Evolutionary conservation across 805 yeast species (phyloP), one percentile per base, ranked within the genome.

Genomic region (Metschnikowia gruessii): DNA sequence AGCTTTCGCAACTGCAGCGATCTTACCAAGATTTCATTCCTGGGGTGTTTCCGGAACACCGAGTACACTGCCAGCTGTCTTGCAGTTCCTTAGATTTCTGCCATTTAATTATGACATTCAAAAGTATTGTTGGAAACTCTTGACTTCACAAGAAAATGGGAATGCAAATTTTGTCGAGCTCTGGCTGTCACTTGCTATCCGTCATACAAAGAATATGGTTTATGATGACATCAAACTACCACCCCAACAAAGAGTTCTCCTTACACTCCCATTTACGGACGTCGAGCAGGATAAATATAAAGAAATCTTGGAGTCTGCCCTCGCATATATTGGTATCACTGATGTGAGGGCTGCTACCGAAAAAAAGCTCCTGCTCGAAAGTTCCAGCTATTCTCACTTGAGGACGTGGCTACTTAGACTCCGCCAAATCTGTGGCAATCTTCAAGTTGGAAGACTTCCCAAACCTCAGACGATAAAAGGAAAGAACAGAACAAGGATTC

Each of bases 1-100:
- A 43, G 88, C 94, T 1, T 89, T 96, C 17, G 81, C 79, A 46
- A 87, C 90, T 46, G 89, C 96, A 0, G 72, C 86, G 2, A 68
- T 87, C 31, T 79, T 94, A 21, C 92, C 96, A 4, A 73, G 96
- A 43, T 78, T 81, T 38, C 97, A 94, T 66, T 82, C 96, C 0
- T 94, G 98, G 98, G 97, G 96, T 13, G 97, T 91, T 0, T 87
- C 96, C 1, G 99, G 99, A 6, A 94, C 99, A 0, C 95, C 97
- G 0, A 84, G 90, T 13, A 81, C 83, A 53, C 70, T 91, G 40
- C 80, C 77, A 37, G 85, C 95, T 0, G 73, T 89, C 4, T 60
- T 91, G 29, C 75, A 80, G 12, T 92, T 88, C 57, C 63, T 90
- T 49, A 72, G 83, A 51, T 61, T 81, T 13, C 68, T 72, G 31